phyloP scores from a whole-genome alignment of 1,139 yeast genomes.

The Candida glucosophila region DNA sequence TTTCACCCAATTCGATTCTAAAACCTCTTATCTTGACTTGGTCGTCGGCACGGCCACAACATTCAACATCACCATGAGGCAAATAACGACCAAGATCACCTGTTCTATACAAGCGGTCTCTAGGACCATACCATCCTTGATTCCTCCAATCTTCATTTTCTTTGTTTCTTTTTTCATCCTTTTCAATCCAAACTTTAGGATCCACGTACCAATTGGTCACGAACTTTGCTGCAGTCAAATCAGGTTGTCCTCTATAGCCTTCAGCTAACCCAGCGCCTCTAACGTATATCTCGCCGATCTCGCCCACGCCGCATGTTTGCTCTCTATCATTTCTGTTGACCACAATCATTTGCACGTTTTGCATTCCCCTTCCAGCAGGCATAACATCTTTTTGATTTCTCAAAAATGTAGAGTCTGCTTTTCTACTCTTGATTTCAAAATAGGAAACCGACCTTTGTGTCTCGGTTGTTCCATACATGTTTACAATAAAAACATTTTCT shows the following conservation, averaged over 20 bases:
- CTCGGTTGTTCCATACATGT: slow-evolving; percentile 99
- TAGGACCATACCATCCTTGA: slow-evolving; percentile 82
- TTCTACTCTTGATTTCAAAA: slow-evolving; percentile 75
- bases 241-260: slow-evolving; percentile 89
- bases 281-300: slow-evolving; percentile 95
- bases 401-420: slow-evolving; percentile 63
- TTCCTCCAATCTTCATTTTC: slow-evolving; percentile 61
- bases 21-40: slow-evolving; percentile 98
- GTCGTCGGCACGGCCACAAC: slow-evolving; percentile 98
- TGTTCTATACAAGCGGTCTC: slow-evolving; percentile 92
- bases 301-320: slow-evolving; percentile 96
- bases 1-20: slow-evolving; percentile 96
- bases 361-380: slow-evolving; percentile 99
- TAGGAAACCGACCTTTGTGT: slow-evolving; percentile 96
- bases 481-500: slow-evolving; percentile 79
- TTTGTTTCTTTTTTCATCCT: slow-evolving; percentile 34
- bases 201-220: slow-evolving; percentile 84
- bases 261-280: slow-evolving; percentile 98
- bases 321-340: slow-evolving; percentile 84
- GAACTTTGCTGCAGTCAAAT: slow-evolving; percentile 78
- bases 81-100: slow-evolving; percentile 96
- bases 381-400: slow-evolving; percentile 86
- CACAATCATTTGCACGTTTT: slow-evolving; percentile 85
- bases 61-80: slow-evolving; percentile 96
- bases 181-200: slow-evolving; percentile 46